Conservation (phyloP, 768 basidiomycete genomes). For the Nevesoporus exiguus region DNA sequence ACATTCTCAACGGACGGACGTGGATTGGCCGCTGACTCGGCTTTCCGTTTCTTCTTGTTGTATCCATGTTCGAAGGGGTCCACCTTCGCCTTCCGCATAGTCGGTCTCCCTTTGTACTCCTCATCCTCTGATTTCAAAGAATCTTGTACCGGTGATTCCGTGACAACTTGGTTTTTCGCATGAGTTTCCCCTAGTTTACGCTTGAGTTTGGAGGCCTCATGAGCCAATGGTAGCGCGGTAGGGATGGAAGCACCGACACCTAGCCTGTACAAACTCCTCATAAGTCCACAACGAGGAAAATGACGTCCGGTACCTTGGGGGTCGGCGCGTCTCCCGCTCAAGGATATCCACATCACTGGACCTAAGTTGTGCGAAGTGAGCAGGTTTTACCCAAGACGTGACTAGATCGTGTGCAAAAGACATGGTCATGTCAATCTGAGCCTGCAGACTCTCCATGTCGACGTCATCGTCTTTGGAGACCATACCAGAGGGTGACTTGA, state of each 20-base stretch:
- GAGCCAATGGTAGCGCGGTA: conserved; percentile 40
- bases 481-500: conserved; percentile 15
- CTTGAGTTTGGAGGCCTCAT: conserved; percentile 62
- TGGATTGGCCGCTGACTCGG: conserved; percentile 3
- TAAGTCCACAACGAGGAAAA: neutral
- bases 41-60: conserved; percentile 46
- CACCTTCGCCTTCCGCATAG: conserved; percentile 54
- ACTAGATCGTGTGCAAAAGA: conserved; percentile 71
- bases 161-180: conserved; percentile 46
- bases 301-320: conserved; percentile 51
- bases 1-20: neutral
- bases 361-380: conserved; percentile 37
- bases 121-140: conserved; percentile 42
- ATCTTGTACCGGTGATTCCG: conserved; percentile 27
- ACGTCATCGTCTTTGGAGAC: conserved; percentile 53
- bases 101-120: conserved; percentile 52
- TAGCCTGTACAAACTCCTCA: conserved; percentile 41
- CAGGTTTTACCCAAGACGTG: conserved; percentile 72
- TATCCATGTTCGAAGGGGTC: conserved; percentile 52
- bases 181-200: conserved; percentile 50
- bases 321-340: conserved; percentile 62
- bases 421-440: conserved; percentile 80
- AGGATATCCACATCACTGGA: conserved; percentile 43
- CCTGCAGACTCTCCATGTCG: conserved; percentile 67
- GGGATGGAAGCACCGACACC: conserved; percentile 72